phyloP scores from a whole-genome alignment of 2,329 filamentous ascomycete genomes.

The Stagonosporopsis vannaccii region DNA sequence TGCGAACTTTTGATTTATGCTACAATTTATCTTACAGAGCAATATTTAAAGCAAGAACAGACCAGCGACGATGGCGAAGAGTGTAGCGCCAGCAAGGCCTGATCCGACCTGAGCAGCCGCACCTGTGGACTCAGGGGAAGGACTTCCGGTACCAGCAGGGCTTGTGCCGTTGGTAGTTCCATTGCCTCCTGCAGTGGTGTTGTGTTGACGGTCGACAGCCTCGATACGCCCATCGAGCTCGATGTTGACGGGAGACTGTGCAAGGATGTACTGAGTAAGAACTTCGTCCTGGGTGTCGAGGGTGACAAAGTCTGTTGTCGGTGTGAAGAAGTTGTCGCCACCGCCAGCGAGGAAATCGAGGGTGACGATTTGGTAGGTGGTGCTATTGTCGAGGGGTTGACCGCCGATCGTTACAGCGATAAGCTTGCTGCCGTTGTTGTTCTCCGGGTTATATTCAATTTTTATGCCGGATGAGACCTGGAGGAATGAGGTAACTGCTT shows the following conservation, averaged over 20 bases:
- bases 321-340: conserved; percentile 67
- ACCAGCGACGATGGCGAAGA: conserved; percentile 22
- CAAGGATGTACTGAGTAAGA: conserved; percentile 59
- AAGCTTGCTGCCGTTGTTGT: conserved; percentile 59
- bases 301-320: conserved; percentile 52
- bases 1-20: background rate
- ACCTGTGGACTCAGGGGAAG: conserved; percentile 18
- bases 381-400: conserved; percentile 55
- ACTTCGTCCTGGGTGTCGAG: conserved; percentile 65
- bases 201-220: conserved; percentile 33
- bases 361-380: conserved; percentile 66
- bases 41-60: conserved; percentile 22
- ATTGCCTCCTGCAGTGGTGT: conserved; percentile 22
- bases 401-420: conserved; percentile 61
- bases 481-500: conserved; percentile 64
- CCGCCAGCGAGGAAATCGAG: conserved; percentile 67
- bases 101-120: conserved; percentile 20
- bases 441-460: conserved; percentile 64
- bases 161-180: conserved; percentile 28
- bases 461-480: conserved; percentile 66
- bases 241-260: conserved; percentile 59
- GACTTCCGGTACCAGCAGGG: conserved; percentile 20
- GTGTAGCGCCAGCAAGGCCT: conserved; percentile 9
- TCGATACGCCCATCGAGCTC: conserved; percentile 59
- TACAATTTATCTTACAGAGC: background rate